Conservation (phyloP, 495 filamentous ascomycete species). For the Penicillium psychrofluorescens region DNA sequence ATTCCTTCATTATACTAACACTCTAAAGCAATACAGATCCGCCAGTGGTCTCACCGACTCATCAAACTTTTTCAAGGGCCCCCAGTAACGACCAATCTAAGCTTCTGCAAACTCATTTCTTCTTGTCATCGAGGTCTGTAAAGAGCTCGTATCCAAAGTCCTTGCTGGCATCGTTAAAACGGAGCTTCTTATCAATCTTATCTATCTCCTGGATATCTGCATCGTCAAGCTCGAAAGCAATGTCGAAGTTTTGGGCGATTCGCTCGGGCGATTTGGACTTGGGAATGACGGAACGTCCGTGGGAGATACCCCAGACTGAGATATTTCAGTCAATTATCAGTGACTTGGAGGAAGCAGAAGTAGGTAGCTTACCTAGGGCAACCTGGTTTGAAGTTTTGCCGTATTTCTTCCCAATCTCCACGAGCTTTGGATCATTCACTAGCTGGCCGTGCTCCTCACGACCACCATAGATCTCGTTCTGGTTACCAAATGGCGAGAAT, state of each 20-base stretch:
- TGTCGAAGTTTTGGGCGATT: constrained; percentile 52
- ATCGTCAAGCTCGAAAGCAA: constrained; percentile 48
- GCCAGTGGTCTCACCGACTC: too few species aligned
- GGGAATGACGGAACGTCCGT: constrained; percentile 57
- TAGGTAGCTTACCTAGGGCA: constrained; percentile 45
- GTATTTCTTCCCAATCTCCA: constrained; percentile 55
- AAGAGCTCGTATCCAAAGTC: constrained; percentile 55
- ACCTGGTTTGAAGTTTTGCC: constrained; percentile 55
- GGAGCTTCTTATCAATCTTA: constrained; percentile 45
- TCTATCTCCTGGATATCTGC: constrained; percentile 48
- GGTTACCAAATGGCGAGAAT: constrained; percentile 69
- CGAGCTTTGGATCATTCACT: constrained; percentile 54
- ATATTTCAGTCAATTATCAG: constrained; percentile 6
- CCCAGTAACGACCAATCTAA: too few species aligned
- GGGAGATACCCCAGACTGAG: constrained; percentile 55
- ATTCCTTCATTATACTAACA: too few species aligned
- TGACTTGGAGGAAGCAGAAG: not conserved
- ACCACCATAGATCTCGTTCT: constrained; percentile 53
- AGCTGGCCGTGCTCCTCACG: constrained; percentile 44
- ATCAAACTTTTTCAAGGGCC: too few species aligned
- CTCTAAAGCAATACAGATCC: too few species aligned
- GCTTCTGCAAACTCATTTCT: not conserved
- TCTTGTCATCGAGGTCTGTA: constrained; percentile 54
- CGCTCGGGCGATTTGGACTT: constrained; percentile 52
- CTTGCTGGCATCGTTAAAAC: constrained; percentile 52